phyloP scores from a whole-genome alignment of 331 rosid genomes.

The Malus hybrid region DNA sequence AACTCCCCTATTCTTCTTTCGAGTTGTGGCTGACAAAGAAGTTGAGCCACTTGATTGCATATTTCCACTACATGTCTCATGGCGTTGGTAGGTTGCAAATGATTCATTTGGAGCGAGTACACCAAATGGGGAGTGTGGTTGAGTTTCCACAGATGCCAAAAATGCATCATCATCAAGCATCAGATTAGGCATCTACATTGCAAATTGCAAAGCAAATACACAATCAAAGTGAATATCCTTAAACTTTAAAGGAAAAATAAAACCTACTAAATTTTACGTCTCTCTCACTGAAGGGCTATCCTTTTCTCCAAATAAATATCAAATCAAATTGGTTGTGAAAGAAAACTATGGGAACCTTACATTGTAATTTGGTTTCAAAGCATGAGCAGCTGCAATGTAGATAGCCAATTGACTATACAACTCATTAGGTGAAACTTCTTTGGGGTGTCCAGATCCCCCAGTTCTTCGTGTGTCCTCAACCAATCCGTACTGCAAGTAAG shows the following conservation, averaged over 20 bases:
- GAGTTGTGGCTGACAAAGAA: no score
- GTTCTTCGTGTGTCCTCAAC: conserved; percentile 97
- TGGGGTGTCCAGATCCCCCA: conserved; percentile 55
- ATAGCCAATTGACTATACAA: conserved; percentile 97
- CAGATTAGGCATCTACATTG: no score
- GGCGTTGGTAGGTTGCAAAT: no score
- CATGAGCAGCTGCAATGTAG: conserved; percentile 98
- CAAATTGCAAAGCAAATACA: background rate
- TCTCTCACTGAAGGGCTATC: background rate
- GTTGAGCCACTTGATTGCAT: no score
- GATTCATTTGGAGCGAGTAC: no score
- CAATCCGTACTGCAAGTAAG: conserved; percentile 72
- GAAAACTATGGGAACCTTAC: conserved; percentile 34
- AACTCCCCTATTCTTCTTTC: no score
- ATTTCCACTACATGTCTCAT: no score
- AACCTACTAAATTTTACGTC: background rate
- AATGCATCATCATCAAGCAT: no score
- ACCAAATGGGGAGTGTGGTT: no score
- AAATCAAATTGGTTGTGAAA: conserved; percentile 6
- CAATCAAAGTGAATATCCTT: background rate
- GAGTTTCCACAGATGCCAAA: no score
- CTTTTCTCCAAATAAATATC: background rate
- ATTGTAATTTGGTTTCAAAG: conserved; percentile 86
- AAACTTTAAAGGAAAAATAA: background rate
- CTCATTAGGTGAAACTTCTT: conserved; percentile 87